A percentile compares a stretch with the other conserved stretches of the same genome.
Evolutionary conservation across 2,329 filamentous ascomycete genomes (phyloP).

Genomic region (Aspergillus persii): DNA sequence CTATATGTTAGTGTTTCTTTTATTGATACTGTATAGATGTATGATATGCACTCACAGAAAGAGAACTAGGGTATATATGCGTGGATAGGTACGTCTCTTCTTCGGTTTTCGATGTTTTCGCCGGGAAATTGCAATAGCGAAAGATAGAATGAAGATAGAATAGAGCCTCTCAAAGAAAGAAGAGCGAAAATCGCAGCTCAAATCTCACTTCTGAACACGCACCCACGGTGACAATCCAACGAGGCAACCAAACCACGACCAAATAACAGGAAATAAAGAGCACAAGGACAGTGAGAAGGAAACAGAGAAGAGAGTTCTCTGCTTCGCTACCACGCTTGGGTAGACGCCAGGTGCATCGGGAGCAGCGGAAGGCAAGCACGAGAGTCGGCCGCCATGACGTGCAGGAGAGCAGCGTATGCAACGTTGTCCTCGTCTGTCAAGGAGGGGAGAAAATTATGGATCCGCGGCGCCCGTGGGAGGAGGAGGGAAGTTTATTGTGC

Average conservation of each 20-base stretch:
- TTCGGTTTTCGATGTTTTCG: too few relatives aligned
- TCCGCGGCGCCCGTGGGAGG: not conserved
- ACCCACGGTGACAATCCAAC: not conserved
- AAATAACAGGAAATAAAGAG: not conserved
- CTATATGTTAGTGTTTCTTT: not conserved
- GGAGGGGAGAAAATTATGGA: not conserved
- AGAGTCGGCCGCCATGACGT: slow-evolving; percentile 5
- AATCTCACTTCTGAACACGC: not conserved
- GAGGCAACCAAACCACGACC: not conserved
- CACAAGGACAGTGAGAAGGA: not conserved
- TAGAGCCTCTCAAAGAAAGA: too few relatives aligned
- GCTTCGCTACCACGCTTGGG: not conserved
- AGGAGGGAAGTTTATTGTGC: not conserved
- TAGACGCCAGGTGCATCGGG: not conserved
- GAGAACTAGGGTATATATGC: too few relatives aligned
- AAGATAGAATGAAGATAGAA: too few relatives aligned
- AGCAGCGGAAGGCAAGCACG: slow-evolving; percentile 4
- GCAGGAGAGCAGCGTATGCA: slow-evolving; percentile 3
- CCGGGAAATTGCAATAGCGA: too few relatives aligned
- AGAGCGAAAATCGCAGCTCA: too few relatives aligned
- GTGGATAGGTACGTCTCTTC: too few relatives aligned
- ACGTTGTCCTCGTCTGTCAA: not conserved
- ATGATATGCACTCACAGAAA: not conserved
- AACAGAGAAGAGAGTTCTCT: not conserved
- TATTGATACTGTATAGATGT: too few relatives aligned